These are phyloP conservation scores for Globisporangium viniferum DNA, from an alignment of 352 stramenopile species.

Conservation along the genomic window DNA sequence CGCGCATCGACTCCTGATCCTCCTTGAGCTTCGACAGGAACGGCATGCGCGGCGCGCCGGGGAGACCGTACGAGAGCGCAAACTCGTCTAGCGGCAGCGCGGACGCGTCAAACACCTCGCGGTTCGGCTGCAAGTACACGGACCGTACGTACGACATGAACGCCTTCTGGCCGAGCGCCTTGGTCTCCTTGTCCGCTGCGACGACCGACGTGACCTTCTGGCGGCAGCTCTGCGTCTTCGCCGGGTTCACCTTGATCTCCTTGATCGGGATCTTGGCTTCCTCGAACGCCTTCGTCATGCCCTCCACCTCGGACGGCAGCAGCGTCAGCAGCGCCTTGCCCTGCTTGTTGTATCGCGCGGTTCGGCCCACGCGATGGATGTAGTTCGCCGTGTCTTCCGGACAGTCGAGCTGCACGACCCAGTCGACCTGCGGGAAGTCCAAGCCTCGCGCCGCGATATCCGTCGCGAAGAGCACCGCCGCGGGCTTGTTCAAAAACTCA, in stretches of 20 bases:
- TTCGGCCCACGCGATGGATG: slow-evolving; percentile 97
- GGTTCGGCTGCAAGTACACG: slow-evolving; percentile 94
- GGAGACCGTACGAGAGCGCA: slow-evolving; percentile 92
- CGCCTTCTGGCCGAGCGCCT: slow-evolving; percentile 95
- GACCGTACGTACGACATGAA: slow-evolving; percentile 98
- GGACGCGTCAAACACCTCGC: slow-evolving; percentile 92
- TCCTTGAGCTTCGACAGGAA: slow-evolving; percentile 89
- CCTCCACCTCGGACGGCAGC: slow-evolving; percentile 88
- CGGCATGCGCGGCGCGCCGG: slow-evolving; percentile 89
- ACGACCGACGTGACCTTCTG: slow-evolving; percentile 92
- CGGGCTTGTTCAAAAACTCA: slow-evolving; percentile 94
- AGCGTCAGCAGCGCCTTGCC: slow-evolving; percentile 93
- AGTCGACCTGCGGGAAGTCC: slow-evolving; percentile 99
- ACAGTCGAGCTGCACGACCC: slow-evolving; percentile 97
- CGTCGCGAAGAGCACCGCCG: slow-evolving; percentile 96
- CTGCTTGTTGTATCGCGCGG: slow-evolving; percentile 93
- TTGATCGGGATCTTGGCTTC: slow-evolving; percentile 95
- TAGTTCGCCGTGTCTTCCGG: slow-evolving; percentile 98
- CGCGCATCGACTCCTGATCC: slow-evolving; percentile 73
- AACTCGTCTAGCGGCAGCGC: slow-evolving; percentile 92
- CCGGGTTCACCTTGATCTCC: slow-evolving; percentile 96
- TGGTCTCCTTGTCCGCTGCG: slow-evolving; percentile 92
- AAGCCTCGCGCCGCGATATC: slow-evolving; percentile 97
- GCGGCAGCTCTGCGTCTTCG: slow-evolving; percentile 92
- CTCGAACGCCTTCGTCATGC: slow-evolving; percentile 85